Conservation (phyloP, 1,284 basidiomycete genomes). For the Tylopilus sp. region DNA sequence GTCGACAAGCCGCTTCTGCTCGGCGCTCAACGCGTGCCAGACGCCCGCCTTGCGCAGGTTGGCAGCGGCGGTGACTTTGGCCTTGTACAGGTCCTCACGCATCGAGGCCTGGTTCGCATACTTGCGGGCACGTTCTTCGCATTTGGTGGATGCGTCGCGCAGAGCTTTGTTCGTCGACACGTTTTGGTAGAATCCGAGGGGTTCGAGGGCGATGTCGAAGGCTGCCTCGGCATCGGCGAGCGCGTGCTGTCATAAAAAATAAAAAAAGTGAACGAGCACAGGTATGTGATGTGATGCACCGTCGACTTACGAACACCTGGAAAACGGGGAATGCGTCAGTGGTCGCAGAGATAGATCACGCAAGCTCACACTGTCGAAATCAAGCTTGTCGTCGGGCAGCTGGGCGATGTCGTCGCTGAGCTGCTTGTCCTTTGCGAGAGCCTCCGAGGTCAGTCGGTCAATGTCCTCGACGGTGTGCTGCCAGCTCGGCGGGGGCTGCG, state of each 20-base stretch:
- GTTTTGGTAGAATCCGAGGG: constrained; percentile 74
- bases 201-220: constrained; percentile 51
- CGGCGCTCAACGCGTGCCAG: constrained; percentile 56
- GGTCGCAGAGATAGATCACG: not conserved
- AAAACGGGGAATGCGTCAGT: not conserved
- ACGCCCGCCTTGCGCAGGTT: constrained; percentile 57
- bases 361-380: constrained; percentile 52
- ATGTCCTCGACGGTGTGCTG: constrained; percentile 64
- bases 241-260: constrained; percentile 33
- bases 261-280: not conserved
- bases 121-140: constrained; percentile 64
- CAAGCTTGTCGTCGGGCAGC: constrained; percentile 54
- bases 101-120: constrained; percentile 70
- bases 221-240: constrained; percentile 58
- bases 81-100: constrained; percentile 72
- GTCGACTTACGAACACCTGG: constrained; percentile 62
- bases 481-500: constrained; percentile 68
- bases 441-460: constrained; percentile 51
- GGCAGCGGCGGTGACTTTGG: constrained; percentile 64
- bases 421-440: constrained; percentile 54
- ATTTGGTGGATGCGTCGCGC: constrained; percentile 69
- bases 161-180: constrained; percentile 68
- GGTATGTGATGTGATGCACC: not conserved
- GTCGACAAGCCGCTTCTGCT: constrained; percentile 70
- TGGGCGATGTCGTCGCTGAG: constrained; percentile 60